A percentile compares a stretch with the other conserved stretches of the same genome.
phyloP scores from a whole-genome alignment of 2,329 filamentous ascomycete species.

The Claviceps spartinae region DNA sequence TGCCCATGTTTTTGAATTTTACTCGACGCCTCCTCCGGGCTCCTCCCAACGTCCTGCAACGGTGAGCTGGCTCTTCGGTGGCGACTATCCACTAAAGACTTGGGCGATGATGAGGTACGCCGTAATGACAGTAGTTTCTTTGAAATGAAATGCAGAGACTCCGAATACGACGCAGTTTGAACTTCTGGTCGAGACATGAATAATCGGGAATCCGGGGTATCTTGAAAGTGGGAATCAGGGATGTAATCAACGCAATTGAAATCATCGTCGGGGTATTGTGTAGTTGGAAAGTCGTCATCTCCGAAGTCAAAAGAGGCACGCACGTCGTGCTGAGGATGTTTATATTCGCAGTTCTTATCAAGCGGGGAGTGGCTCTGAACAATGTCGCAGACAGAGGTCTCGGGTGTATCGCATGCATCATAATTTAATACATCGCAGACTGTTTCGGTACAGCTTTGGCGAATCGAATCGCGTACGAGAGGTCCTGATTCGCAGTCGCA shows the following conservation, averaged over 20 bases:
- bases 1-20: slow-evolving; percentile 34
- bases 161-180: slow-evolving; percentile 22
- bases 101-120: slow-evolving; percentile 23
- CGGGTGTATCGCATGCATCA: slow-evolving; percentile 29
- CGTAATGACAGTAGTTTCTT: slow-evolving; percentile 20
- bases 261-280: slow-evolving; percentile 27
- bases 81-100: slow-evolving; percentile 18
- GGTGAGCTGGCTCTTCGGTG: slow-evolving; percentile 10
- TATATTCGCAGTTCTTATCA: slow-evolving; percentile 17
- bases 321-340: slow-evolving; percentile 16
- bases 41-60: slow-evolving; percentile 24
- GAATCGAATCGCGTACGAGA: slow-evolving; percentile 19
- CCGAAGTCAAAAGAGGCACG: slow-evolving; percentile 20
- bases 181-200: slow-evolving; percentile 28
- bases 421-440: slow-evolving; percentile 33
- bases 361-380: slow-evolving; percentile 25
- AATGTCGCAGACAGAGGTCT: slow-evolving; percentile 32
- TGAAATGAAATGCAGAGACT: slow-evolving; percentile 19
- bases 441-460: slow-evolving; percentile 19
- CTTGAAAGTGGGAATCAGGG: slow-evolving; percentile 12
- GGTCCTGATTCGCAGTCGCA: slow-evolving; percentile 35
- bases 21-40: slow-evolving; percentile 31
- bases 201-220: slow-evolving; percentile 29
- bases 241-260: slow-evolving; percentile 15
- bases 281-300: slow-evolving; percentile 16